Conservation (phyloP, 1,284 basidiomycete genomes). For the Leccinum pallidistipes region DNA sequence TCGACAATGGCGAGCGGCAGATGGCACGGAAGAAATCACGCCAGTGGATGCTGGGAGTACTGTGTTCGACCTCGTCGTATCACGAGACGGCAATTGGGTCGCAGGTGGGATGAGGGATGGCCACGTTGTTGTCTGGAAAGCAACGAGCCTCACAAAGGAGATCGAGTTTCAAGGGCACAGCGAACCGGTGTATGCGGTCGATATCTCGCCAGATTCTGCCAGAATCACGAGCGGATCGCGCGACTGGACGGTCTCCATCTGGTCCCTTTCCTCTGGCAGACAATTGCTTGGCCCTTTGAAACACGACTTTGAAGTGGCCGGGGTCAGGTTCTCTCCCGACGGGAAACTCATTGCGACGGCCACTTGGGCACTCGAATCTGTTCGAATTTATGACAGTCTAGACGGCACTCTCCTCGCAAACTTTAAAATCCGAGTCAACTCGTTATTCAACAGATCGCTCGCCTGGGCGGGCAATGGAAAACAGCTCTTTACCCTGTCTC, state of each 20-base stretch:
- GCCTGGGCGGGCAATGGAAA: not conserved
- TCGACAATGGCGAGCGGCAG: not conserved
- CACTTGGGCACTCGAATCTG: not conserved
- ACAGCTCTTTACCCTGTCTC: not conserved
- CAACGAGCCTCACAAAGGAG: not conserved
- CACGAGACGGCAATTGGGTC: not conserved
- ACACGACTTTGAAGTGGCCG: conserved; percentile 3
- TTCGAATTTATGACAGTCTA: not conserved
- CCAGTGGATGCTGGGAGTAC: not conserved
- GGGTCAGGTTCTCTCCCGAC: conserved; percentile 7
- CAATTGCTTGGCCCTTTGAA: conserved; percentile 1
- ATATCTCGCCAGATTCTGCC: not conserved
- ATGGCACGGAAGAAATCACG: not conserved
- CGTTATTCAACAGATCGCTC: not conserved
- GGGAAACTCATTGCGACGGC: conserved; percentile 11
- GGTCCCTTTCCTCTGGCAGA: not conserved
- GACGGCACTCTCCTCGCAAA: not conserved
- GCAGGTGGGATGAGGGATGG: not conserved
- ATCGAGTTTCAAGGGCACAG: not conserved
- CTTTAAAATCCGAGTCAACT: not conserved
- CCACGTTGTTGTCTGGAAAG: not conserved
- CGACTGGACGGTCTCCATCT: not conserved
- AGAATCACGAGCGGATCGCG: not conserved
- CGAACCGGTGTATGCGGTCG: not conserved
- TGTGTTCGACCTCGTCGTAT: not conserved